These are phyloP conservation scores for Starmerella lactis-condensi DNA, from an alignment of 805 yeast species.

Conservation along the genomic window DNA sequence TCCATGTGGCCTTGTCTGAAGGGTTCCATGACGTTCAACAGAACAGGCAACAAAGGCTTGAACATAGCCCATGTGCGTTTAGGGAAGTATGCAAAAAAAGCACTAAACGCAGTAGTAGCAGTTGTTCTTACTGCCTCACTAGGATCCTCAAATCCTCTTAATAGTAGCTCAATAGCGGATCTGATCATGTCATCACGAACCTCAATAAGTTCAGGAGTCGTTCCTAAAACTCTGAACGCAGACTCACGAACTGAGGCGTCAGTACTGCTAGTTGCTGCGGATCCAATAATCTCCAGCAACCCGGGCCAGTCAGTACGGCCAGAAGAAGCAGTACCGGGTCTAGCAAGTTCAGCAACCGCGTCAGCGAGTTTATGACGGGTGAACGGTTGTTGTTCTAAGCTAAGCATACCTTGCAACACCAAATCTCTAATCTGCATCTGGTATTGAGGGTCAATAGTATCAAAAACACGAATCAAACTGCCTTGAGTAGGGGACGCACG, in stretches of 20 bases:
- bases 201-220: constrained; percentile 64
- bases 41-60: constrained; percentile 61
- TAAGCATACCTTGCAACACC: constrained; percentile 51
- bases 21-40: constrained; percentile 74
- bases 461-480: constrained; percentile 52
- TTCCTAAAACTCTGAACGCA: constrained; percentile 70
- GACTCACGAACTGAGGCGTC: constrained; percentile 69
- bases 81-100: constrained; percentile 68
- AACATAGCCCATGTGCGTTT: constrained; percentile 59
- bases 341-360: constrained; percentile 82
- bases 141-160: constrained; percentile 60
- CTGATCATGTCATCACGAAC: constrained; percentile 29
- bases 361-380: constrained; percentile 86
- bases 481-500: constrained; percentile 44
- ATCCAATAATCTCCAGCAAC: constrained; percentile 53
- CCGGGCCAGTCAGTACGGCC: constrained; percentile 51
- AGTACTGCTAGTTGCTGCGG: constrained; percentile 33
- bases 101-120: constrained; percentile 80
- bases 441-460: constrained; percentile 41
- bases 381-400: constrained; percentile 44
- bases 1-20: constrained; percentile 65
- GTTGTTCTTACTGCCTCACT: constrained; percentile 75
- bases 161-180: constrained; percentile 45
- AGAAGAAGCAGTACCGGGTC: constrained; percentile 17
- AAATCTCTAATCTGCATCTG: constrained; percentile 43